Base-by-base conservation (phyloP, 306 rosid species). In the Rosa chinensis region DNA sequence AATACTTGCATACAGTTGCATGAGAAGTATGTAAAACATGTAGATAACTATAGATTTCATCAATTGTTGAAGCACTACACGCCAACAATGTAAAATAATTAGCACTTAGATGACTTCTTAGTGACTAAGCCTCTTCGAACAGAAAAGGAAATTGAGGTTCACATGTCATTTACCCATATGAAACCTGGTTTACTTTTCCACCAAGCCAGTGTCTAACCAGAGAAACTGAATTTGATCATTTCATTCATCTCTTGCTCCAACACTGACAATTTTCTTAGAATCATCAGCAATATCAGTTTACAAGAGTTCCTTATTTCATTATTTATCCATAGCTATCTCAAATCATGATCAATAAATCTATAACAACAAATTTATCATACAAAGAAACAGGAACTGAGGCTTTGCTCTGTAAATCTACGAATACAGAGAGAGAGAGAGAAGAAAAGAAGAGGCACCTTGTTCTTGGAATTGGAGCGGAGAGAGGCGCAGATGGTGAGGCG, bases 401-500 rank as follows among this genome's bases (percentile, higher is more conserved):
- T 28, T 17, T 16, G 44, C 6, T 42, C 6, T 42, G 16, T 12
- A 48, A 10, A 48, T 12, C 52, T 48, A 12, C 12, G 13, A 48
- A 48, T 12, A 48, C 1, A 18, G 21, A 53, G 16, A 50, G 2
- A 16, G 18, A 48, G 3, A 53, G 21, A 53, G 16, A 50, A 16
- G 18, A 4, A 53, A 9, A 21, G 32, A 61, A 10, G 25, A 4
- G 13, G 1, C 1, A 89, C 93, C 86, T 55, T 83, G 25, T 56
- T 83, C 28, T 66, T 79, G 35, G 88, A 76, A 21, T 72, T 50
- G 28, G 88, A 81, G 75, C n/a, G 76, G 20, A 28, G 90, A 5
- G 89, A 39, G 58, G 68, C 77, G 67, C 50, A 49, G 55, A 87
- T 3, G 53, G 73, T 69, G 37, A 89, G 82, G 72, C 74, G 4